Evolutionary conservation across 2,329 filamentous ascomycete genomes (phyloP), one percentile per base, ranked within the genome.

Genomic region (Fusarium algeriense): DNA sequence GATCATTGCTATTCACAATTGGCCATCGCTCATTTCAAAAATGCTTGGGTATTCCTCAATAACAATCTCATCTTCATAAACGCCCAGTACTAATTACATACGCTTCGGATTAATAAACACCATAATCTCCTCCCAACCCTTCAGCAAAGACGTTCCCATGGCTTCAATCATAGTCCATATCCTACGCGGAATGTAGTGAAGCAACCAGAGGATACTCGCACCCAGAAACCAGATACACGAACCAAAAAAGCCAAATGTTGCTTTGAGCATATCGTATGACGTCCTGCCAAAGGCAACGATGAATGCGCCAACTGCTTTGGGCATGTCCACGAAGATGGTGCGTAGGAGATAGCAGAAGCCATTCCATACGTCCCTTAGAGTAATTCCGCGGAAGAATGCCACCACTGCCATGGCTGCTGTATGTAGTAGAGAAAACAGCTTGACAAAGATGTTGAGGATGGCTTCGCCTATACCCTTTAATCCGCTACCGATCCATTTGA

Each of bases 311-410:
- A 81, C n/a, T 3, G 73, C 71, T 32, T 73, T 70, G 1, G 80
- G 79, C 10, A 77, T 65, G 3, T 73, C 74, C 6, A 81, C 60
- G n/a, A 82, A 81, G 13, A 82, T 49, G n/a, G 79, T 75, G 7
- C 66, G 53, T 7, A 74, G n/a, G 1, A 81, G 74, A 13, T 73
- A 67, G 41, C 70, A 67, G 34, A 84, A 66, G 23, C 81, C 82
- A 54, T 81, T 73, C 75, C 77, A 78, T 6, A 85, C 74, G 58
- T 85, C 82, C n/a, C 67, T 68, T n/a, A 82, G 65, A 7, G 81
- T 84, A 59, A 83, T 78, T 2, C 48, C 40, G 15, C 71, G 65
- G 64, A 84, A 80, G 61, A 80, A 82, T 6, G 72, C 73, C 6
- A 81, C 17, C 2, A 81, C 68, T 0, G 82, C 81, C 43, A 71